Base-by-base conservation (phyloP, 1,139 yeast species). In the Pichia cactophila region DNA sequence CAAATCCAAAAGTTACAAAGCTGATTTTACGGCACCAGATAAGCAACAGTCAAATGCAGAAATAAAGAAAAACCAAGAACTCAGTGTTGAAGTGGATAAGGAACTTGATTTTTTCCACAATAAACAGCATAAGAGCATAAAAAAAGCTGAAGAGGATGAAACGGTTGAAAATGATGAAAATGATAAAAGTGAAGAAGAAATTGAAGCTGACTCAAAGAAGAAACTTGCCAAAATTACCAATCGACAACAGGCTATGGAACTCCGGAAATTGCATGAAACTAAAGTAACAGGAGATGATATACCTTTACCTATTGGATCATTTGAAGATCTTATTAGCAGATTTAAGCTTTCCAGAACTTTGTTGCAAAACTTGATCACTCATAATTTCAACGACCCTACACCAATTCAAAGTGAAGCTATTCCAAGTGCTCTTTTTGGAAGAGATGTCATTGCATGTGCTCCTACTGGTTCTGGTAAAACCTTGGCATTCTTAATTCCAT, bases 381-480 rank as follows among this genome's bases (percentile, higher is more conserved):
- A 82, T 46, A 86, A 82, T 49, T 90, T 89, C 61, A 75, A 80
- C 4, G 86, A 81, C 54, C 98, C 98, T 7, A 92, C 98, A 0
- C 81, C 97, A 1, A 86, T 92, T 57, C 98, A 92, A 69, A 79
- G 90, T 58, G 96, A 59, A 51, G 63, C 97, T 16, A 64, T 64
- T 41, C 69, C 66, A 29, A 58, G 61, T 9, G 51, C 64, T 14
- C 47, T 61, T 42, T 60, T 60, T 33, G 61, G 58, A 28, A 60
- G 61, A 43, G 66, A 62, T 37, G 58, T 64, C 11, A 59, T 64
- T 43, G 61, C 62, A 49, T 97, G 97, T 47, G 98, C 98, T 50
- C 90, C 92, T 70, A 92, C 98, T 1, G 98, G 98, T 44, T 89
- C 97, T 1, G 98, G 98, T 66, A 92, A 92, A 71, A 92, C 98